Evolutionary conservation across 1,284 basidiomycete genomes (phyloP).

Genomic region (Leccinum variabile): DNA sequence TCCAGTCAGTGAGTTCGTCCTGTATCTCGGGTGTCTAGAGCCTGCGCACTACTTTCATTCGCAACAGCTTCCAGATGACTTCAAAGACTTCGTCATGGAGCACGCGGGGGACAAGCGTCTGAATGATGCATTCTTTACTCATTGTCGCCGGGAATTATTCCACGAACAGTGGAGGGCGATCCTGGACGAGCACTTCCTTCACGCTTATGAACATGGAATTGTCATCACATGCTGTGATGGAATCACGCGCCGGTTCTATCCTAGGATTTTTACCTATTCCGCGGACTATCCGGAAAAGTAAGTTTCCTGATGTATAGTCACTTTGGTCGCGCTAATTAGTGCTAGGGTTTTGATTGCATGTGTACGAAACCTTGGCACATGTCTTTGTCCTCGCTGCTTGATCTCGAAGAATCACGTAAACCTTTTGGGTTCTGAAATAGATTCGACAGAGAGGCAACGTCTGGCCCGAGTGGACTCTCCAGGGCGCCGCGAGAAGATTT

Average conservation of each 20-base stretch:
- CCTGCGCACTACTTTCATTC: not conserved
- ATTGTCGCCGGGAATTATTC: not conserved
- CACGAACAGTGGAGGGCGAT: not conserved
- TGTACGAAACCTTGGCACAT: not conserved
- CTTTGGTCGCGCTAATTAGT: not conserved
- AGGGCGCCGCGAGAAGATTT: not conserved
- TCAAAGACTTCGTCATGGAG: not conserved
- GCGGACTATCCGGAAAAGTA: not conserved
- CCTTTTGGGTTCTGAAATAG: not conserved
- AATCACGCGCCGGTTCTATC: not conserved
- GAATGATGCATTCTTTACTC: not conserved
- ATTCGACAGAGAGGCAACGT: not conserved
- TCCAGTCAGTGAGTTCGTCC: not conserved
- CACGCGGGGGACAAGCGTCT: not conserved
- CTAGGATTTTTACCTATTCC: not conserved
- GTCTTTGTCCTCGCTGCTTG: not conserved
- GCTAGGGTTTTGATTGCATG: not conserved
- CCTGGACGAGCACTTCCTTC: not conserved
- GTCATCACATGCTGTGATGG: not conserved
- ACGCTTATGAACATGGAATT: not conserved
- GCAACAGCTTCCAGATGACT: not conserved
- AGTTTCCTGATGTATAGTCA: not conserved
- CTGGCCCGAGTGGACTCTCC: not conserved
- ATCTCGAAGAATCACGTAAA: not conserved
- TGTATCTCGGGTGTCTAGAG: not conserved